A percentile compares a stretch with the other conserved stretches of the same genome.
These are phyloP conservation scores for Vitis rupestris DNA, from an alignment of 164 flowering plant genomes.

Conservation along the genomic window DNA sequence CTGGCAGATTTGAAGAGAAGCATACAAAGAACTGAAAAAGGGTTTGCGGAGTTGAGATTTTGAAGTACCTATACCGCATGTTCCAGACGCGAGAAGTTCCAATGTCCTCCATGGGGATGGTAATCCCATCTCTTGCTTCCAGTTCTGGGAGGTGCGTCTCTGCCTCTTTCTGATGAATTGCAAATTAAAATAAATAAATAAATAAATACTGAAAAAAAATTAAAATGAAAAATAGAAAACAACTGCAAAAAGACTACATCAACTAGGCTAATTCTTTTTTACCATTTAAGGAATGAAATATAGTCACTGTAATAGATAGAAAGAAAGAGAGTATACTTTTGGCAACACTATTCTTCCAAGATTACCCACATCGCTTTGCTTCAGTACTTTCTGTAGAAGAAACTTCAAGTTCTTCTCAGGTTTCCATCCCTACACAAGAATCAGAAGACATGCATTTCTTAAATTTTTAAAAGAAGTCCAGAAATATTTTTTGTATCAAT, in stretches of 20 bases:
- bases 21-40: background rate
- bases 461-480: too few species aligned
- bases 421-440: slow-evolving; percentile 58
- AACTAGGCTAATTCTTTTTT: background rate
- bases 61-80: slow-evolving; percentile 89
- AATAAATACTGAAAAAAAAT: background rate
- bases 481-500: too few species aligned
- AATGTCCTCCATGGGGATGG: slow-evolving; percentile 93
- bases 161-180: slow-evolving; percentile 79
- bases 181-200: background rate
- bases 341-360: slow-evolving; percentile 99
- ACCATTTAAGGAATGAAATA: background rate
- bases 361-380: slow-evolving; percentile 98
- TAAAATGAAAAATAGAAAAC: background rate
- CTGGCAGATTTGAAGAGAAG: background rate
- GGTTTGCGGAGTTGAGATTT: background rate
- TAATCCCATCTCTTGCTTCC: slow-evolving; percentile 93
- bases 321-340: slow-evolving; percentile 44
- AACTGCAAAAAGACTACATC: background rate
- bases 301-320: background rate
- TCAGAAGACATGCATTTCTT: background rate
- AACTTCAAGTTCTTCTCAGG: slow-evolving; percentile 88
- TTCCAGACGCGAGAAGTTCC: slow-evolving; percentile 96
- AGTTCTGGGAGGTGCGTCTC: slow-evolving; percentile 90
- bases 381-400: slow-evolving; percentile 91